These are phyloP conservation scores for Periglandula ipomoeae DNA, from an alignment of 2,329 filamentous ascomycete genomes.

Conservation along the genomic window DNA sequence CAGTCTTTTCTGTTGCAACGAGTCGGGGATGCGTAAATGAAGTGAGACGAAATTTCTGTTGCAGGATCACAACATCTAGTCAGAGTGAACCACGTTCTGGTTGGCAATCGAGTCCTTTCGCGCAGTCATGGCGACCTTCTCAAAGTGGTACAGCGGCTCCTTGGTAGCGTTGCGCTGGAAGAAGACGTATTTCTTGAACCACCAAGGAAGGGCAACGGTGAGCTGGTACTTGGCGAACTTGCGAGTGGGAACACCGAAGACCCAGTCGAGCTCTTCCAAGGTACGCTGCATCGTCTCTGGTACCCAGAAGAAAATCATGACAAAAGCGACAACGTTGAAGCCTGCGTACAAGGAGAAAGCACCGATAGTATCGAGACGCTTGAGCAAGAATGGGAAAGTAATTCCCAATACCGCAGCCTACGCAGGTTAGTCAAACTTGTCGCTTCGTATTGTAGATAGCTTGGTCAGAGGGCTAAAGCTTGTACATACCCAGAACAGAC, in stretches of 20 bases:
- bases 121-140: constrained; percentile 14
- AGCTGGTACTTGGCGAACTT: constrained; percentile 33
- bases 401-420: constrained; percentile 37
- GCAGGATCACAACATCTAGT: not conserved
- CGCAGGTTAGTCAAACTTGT: not conserved
- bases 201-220: constrained; percentile 22
- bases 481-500: constrained; percentile 36
- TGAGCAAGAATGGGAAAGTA: constrained; percentile 41
- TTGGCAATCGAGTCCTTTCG: not conserved
- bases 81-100: constrained; percentile 4
- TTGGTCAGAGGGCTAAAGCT: not conserved
- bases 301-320: constrained; percentile 41
- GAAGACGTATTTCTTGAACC: constrained; percentile 23
- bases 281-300: constrained; percentile 47
- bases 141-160: constrained; percentile 29
- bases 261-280: constrained; percentile 41
- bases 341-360: constrained; percentile 44
- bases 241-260: constrained; percentile 37
- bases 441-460: not conserved
- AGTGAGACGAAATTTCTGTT: not conserved
- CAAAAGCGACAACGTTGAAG: constrained; percentile 43
- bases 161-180: constrained; percentile 22
- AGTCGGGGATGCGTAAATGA: not conserved
- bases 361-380: constrained; percentile 22
- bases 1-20: not conserved